Percentiles rank a stretch among this genome's conserved stretches.
phyloP scores from a whole-genome alignment of 176 grass and related monocot genomes.

The Melocanna baccifera region DNA sequence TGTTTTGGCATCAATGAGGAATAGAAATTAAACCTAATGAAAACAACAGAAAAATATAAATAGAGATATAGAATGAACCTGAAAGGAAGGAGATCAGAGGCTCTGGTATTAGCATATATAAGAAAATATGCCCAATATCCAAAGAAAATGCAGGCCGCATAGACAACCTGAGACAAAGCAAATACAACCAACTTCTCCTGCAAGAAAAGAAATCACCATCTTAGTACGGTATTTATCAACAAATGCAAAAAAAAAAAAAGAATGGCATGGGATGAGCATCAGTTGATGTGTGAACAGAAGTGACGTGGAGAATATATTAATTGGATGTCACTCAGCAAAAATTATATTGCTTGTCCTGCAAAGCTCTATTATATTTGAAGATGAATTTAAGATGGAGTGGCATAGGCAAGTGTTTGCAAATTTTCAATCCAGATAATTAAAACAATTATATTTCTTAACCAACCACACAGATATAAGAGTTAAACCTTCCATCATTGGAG shows the following conservation, averaged over 20 bases:
- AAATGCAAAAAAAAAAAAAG: conserved; percentile 14
- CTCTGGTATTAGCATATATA: conserved; percentile 41
- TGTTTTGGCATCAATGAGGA: conserved; percentile 20
- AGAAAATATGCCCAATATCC: conserved; percentile 94
- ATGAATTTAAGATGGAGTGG: conserved; percentile 9
- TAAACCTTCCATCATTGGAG: neutral
- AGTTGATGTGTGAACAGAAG: neutral
- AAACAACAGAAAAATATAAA: conserved; percentile 4
- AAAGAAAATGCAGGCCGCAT: conserved; percentile 65
- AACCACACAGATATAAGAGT: neutral
- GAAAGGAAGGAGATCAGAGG: conserved; percentile 60
- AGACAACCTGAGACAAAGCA: conserved; percentile 83
- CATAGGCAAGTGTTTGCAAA: neutral
- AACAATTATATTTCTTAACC: conserved; percentile 9
- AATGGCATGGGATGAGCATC: neutral
- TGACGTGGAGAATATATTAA: neutral
- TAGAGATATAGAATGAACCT: conserved; percentile 51
- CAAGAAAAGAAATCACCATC: conserved; percentile 39
- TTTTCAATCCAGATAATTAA: neutral
- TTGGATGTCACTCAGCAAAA: neutral
- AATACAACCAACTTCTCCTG: conserved; percentile 81
- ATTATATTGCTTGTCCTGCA: neutral
- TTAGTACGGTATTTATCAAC: conserved; percentile 18
- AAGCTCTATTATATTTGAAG: neutral
- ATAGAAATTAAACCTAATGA: conserved; percentile 10